A percentile compares a stretch with the other conserved stretches of the same genome.
Conservation (phyloP, 768 basidiomycete species). For the Dacryopinax spathularia region DNA sequence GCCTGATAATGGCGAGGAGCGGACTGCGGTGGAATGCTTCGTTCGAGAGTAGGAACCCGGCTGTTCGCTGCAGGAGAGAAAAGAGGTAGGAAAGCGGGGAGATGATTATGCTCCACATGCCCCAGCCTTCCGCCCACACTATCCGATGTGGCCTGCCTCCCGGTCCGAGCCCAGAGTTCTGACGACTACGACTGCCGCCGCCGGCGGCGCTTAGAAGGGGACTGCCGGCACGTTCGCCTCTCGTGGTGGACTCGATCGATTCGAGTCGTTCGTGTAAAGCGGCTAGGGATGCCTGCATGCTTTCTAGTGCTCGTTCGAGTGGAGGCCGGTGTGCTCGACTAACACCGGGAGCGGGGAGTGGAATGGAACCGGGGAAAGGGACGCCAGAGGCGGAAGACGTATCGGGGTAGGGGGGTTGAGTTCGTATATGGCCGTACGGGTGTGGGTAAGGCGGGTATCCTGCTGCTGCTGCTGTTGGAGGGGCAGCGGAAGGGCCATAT, state of each 20-base stretch:
- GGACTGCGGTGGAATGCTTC: conserved; percentile 23
- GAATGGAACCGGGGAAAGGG: neutral
- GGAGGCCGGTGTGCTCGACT: conserved; percentile 20
- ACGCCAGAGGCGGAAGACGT: neutral
- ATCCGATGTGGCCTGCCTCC: neutral
- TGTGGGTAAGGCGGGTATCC: neutral
- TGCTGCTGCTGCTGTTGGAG: neutral
- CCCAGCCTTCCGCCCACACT: neutral
- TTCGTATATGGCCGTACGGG: neutral
- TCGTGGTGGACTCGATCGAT: conserved; percentile 34
- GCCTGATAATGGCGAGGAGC: conserved; percentile 49
- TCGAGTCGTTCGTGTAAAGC: conserved; percentile 60
- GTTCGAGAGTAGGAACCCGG: neutral
- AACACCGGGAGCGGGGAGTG: neutral
- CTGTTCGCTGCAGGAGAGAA: neutral
- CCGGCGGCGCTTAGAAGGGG: neutral
- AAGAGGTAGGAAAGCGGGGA: neutral
- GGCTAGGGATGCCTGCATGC: conserved; percentile 65
- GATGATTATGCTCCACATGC: neutral
- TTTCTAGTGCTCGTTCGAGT: conserved; percentile 65
- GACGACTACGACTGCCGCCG: no score
- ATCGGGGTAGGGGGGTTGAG: neutral
- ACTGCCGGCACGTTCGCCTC: neutral
- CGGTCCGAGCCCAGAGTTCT: neutral
- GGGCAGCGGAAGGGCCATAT: neutral